Evolutionary conservation across 2,329 filamentous ascomycete genomes (phyloP).

Genomic region (Aspergillus sergii): DNA sequence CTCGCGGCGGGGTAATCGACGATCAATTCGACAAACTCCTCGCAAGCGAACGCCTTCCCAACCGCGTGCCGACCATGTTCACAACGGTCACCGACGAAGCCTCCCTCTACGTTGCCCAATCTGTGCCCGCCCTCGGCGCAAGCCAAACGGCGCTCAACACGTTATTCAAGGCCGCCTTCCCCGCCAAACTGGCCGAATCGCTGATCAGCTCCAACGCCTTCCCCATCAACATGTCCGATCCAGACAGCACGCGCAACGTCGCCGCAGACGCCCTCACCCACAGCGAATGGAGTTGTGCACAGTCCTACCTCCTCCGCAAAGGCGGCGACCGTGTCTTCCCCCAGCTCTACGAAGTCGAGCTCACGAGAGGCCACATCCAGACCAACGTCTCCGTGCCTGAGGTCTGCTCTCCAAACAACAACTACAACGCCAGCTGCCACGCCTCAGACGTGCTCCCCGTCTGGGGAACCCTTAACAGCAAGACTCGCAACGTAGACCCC

Average conservation of each 20-base stretch:
- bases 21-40: conserved; percentile 31
- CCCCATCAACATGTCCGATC: conserved; percentile 15
- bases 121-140: conserved; percentile 16
- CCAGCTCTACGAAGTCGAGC: conserved; percentile 23
- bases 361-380: conserved; percentile 27
- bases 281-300: conserved; percentile 24
- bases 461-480: conserved; percentile 31
- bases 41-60: conserved; percentile 20
- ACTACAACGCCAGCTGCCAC: conserved; percentile 32
- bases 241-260: conserved; percentile 22
- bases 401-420: conserved; percentile 27
- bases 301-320: conserved; percentile 17
- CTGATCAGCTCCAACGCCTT: conserved; percentile 20
- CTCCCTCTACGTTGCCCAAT: conserved; percentile 17
- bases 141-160: conserved; percentile 13
- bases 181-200: conserved; percentile 15
- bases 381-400: conserved; percentile 17
- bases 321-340: conserved; percentile 18
- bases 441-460: conserved; percentile 28
- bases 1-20: conserved; percentile 27
- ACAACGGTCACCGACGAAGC: conserved; percentile 31
- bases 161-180: conserved; percentile 20
- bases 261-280: conserved; percentile 17
- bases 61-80: conserved; percentile 31
- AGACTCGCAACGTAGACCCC: conserved; percentile 24